phyloP scores from a whole-genome alignment of 2,329 filamentous ascomycete species.

The Escovopsis sp. region DNA sequence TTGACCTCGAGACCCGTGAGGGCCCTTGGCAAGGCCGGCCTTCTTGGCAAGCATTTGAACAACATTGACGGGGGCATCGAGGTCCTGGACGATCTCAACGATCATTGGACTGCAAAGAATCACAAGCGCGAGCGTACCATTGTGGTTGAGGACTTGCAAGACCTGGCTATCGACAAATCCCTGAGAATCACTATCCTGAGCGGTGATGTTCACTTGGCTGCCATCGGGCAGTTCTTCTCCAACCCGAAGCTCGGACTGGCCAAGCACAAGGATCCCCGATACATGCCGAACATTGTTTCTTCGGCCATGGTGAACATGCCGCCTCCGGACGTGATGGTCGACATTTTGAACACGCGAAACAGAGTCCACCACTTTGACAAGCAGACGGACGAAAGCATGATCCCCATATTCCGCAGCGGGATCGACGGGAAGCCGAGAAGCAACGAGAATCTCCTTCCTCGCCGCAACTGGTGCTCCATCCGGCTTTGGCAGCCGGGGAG shows the following conservation, averaged over 20 bases:
- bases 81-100: slow-evolving; percentile 81
- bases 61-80: slow-evolving; percentile 86
- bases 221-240: slow-evolving; percentile 88
- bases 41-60: slow-evolving; percentile 70
- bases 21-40: slow-evolving; percentile 65
- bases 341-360: slow-evolving; percentile 87
- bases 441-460: slow-evolving; percentile 77
- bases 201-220: slow-evolving; percentile 86
- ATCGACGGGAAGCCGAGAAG: slow-evolving; percentile 82
- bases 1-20: slow-evolving; percentile 82
- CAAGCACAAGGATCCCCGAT: slow-evolving; percentile 86
- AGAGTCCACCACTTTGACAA: slow-evolving; percentile 58
- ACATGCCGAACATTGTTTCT: slow-evolving; percentile 92
- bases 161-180: slow-evolving; percentile 83
- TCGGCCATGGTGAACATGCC: slow-evolving; percentile 91
- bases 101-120: slow-evolving; percentile 94
- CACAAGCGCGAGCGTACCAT: slow-evolving; percentile 83
- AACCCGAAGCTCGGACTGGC: slow-evolving; percentile 65
- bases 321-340: slow-evolving; percentile 73
- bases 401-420: slow-evolving; percentile 79
- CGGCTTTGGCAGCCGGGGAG: slow-evolving; percentile 64
- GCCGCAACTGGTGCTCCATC: slow-evolving; percentile 93
- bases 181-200: slow-evolving; percentile 83
- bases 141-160: slow-evolving; percentile 81
- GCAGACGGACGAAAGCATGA: slow-evolving; percentile 88